Base-by-base conservation (phyloP, 768 basidiomycete species). In the Lentinula sp. region DNA sequence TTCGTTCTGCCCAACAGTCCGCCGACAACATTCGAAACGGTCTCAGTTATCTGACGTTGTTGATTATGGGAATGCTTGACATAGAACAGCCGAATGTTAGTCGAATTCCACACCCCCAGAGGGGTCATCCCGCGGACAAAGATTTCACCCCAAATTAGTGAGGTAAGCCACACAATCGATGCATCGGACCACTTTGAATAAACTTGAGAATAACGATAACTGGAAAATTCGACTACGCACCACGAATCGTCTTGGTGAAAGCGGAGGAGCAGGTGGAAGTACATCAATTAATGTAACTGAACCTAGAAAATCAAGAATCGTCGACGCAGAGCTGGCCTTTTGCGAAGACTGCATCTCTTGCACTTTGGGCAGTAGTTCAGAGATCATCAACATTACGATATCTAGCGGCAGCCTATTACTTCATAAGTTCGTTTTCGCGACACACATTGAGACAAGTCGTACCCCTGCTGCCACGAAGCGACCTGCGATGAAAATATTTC, bases 381-480 rank as follows among this genome's bases (percentile, higher is more conserved):
- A 90, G 33, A 94, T 87, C n/a, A 92, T 77, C 18, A 97, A 73
- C 78, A 96, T 87, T 43, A 97, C 86, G 2, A 86, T 79, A 70
- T 97, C 95, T 43, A 98, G 80, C 8, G 96, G 95, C 35, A 98
- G 79, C 10, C 93, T 95, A 64, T 18, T 58, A 33, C 23, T 18
- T 28, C 4, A 20, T 70, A 20, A 68, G 54, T 45, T 15, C 52
- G 52, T 61, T n/a, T 62, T 50, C 33, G 20, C 41, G n/a, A 55
- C 51, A 58, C 20, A 15, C 52, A 54, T 57, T 45, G 56, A 43
- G 59, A 62, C 6, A 20, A n/a, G 6, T 35, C 46, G 5, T 65
- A 93, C 93, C 95, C 95, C 81, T 95, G 93, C 66, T 96, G 92
- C 96, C 96, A 98, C 2, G 95, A 95, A 20, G 90, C 84, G 4